Conservation (phyloP, 2,329 filamentous ascomycete species). For the Hypomyces perniciosus region DNA sequence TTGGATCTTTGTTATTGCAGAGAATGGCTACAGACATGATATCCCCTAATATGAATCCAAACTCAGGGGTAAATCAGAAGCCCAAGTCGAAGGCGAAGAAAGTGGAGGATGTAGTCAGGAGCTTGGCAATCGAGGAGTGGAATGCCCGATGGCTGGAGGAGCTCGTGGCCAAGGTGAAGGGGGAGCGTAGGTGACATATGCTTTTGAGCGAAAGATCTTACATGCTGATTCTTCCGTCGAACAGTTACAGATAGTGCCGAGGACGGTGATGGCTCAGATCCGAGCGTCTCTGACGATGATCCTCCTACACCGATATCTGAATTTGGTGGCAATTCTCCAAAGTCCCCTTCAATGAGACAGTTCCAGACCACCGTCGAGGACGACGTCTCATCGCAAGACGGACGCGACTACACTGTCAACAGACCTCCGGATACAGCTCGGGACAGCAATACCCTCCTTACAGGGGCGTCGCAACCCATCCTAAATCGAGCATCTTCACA, state of each 20-base stretch:
- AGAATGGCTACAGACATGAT: neutral
- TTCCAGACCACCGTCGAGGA: conserved; percentile 20
- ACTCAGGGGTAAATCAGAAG: neutral
- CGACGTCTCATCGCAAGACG: conserved; percentile 7
- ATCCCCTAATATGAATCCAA: neutral
- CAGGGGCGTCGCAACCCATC: neutral
- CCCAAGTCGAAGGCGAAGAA: conserved; percentile 9
- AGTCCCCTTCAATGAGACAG: conserved; percentile 9
- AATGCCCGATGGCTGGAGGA: conserved; percentile 11
- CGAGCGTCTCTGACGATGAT: neutral
- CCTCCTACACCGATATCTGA: neutral
- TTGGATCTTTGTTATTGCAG: conserved; percentile 7
- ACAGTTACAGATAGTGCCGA: conserved; percentile 1
- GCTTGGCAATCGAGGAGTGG: conserved; percentile 12
- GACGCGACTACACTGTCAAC: neutral
- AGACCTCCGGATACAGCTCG: neutral
- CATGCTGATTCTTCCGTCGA: neutral
- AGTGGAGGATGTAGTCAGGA: conserved; percentile 16
- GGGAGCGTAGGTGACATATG: conserved; percentile 7
- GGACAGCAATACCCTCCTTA: neutral
- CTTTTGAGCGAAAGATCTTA: neutral
- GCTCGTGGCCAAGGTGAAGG: conserved; percentile 12
- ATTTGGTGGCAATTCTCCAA: neutral
- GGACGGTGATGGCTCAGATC: neutral
- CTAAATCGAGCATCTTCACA: conserved; percentile 1